phyloP scores from a whole-genome alignment of 1,284 basidiomycete genomes.

The Exobasidium rhododendri region DNA sequence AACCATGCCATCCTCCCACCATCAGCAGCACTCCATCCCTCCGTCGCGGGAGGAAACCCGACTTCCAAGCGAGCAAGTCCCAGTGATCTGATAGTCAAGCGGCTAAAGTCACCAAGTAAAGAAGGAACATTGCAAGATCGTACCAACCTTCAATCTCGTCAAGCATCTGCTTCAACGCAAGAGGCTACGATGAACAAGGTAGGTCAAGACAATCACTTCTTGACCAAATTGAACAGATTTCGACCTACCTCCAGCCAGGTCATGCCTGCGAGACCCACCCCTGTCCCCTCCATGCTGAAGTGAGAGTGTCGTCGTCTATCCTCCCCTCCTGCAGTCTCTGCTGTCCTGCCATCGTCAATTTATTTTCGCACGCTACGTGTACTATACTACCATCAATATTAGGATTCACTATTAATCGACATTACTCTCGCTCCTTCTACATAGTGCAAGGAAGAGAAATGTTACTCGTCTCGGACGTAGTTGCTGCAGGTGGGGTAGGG shows the following conservation, averaged over 20 bases:
- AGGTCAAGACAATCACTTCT: neutral
- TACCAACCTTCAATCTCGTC: neutral
- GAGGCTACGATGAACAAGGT: neutral
- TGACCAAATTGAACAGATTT: slow-evolving; percentile 7
- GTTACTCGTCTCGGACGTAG: slow-evolving; percentile 13
- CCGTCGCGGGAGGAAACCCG: neutral
- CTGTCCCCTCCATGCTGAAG: neutral
- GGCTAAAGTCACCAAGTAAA: neutral
- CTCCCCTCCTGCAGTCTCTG: no score
- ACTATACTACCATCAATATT: slow-evolving; percentile 1
- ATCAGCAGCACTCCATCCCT: no score
- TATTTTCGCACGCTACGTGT: neutral
- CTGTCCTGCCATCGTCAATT: no score
- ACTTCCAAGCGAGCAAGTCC: neutral
- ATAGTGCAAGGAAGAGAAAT: no score
- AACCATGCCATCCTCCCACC: neutral
- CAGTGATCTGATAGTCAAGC: neutral
- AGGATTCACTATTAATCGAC: no score
- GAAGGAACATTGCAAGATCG: neutral
- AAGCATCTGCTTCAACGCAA: neutral
- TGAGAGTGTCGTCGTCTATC: no score
- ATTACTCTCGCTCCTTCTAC: no score
- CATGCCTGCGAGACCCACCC: no score
- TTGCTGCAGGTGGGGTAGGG: neutral
- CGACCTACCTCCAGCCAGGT: neutral